These are phyloP conservation scores for Isatis tinctoria DNA, from an alignment of 345 rosid genomes.

Conservation along the genomic window DNA sequence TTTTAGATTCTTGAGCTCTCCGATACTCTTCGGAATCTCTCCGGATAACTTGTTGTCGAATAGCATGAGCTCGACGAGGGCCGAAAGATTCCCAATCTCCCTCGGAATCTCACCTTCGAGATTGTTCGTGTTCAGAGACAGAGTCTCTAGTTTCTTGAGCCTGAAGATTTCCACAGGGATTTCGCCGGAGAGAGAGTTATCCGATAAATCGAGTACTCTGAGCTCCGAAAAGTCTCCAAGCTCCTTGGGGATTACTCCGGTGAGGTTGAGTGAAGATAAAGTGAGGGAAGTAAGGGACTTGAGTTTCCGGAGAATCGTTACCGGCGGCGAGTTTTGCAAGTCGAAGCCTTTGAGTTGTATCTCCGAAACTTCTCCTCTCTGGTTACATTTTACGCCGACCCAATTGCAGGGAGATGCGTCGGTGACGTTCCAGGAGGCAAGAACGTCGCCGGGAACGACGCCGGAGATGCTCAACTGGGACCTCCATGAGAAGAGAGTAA, in stretches of 20 bases:
- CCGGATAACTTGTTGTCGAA: constrained; percentile 75
- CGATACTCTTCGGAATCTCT: constrained; percentile 54
- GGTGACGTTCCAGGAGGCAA: constrained; percentile 54
- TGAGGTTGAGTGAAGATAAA: constrained; percentile 69
- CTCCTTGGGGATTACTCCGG: constrained; percentile 58
- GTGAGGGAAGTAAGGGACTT: constrained; percentile 49
- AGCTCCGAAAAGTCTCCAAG: constrained; percentile 41
- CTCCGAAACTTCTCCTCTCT: constrained; percentile 45
- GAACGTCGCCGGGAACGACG: constrained; percentile 39
- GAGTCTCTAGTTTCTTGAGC: constrained; percentile 48
- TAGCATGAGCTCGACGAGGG: constrained; percentile 45
- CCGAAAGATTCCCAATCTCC: constrained; percentile 55
- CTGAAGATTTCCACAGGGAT: constrained; percentile 61
- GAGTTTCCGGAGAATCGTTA: constrained; percentile 52
- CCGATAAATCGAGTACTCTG: constrained; percentile 55
- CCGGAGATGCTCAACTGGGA: constrained; percentile 48
- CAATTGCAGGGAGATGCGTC: constrained; percentile 66
- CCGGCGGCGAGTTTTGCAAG: constrained; percentile 61
- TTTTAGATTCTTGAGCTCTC: constrained; percentile 49
- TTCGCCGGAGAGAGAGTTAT: constrained; percentile 61
- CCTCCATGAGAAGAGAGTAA: constrained; percentile 80
- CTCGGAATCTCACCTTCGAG: constrained; percentile 60
- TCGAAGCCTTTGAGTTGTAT: constrained; percentile 49
- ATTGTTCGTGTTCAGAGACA: constrained; percentile 57
- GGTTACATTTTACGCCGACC: constrained; percentile 65